A percentile compares a stretch with the other conserved stretches of the same genome.
These are phyloP conservation scores for Acanthamoeba pearcei DNA, from an alignment of 208 protist species.

Conservation along the genomic window DNA sequence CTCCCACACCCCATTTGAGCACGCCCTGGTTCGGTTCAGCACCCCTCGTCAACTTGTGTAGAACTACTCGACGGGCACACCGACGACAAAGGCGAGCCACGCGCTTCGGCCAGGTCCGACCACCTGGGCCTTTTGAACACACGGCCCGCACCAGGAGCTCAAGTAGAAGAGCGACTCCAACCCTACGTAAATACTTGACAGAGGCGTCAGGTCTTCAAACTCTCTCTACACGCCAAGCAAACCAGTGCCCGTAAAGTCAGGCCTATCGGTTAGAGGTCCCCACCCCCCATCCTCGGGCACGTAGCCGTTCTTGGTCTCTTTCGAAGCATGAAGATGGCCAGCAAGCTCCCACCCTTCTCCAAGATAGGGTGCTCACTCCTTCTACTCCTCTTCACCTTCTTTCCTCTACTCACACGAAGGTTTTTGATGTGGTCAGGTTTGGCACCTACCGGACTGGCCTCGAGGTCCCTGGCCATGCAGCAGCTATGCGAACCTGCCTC, in stretches of 20 bases:
- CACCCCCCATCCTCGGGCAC: too few relatives aligned
- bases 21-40: neutral
- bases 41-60: neutral
- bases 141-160: neutral
- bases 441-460: slow-evolving; percentile 36
- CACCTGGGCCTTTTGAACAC: too few relatives aligned
- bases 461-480: slow-evolving; percentile 8
- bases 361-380: slow-evolving; percentile 2
- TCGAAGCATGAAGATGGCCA: slow-evolving; percentile 60
- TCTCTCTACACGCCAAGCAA: too few relatives aligned
- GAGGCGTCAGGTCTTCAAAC: too few relatives aligned
- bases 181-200: too few relatives aligned
- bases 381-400: too few relatives aligned
- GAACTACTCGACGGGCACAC: neutral
- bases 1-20: neutral
- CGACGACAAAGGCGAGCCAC: neutral
- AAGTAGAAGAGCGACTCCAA: too few relatives aligned
- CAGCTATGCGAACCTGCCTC: neutral
- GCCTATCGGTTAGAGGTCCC: neutral
- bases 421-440: too few relatives aligned
- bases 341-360: slow-evolving; percentile 51
- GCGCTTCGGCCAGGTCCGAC: too few relatives aligned
- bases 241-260: too few relatives aligned
- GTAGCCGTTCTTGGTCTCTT: neutral
- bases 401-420: too few relatives aligned